Percentiles rank a stretch among this genome's conserved stretches.
Conservation (phyloP, 805 yeast species). For the Nakazawaea sp. region DNA sequence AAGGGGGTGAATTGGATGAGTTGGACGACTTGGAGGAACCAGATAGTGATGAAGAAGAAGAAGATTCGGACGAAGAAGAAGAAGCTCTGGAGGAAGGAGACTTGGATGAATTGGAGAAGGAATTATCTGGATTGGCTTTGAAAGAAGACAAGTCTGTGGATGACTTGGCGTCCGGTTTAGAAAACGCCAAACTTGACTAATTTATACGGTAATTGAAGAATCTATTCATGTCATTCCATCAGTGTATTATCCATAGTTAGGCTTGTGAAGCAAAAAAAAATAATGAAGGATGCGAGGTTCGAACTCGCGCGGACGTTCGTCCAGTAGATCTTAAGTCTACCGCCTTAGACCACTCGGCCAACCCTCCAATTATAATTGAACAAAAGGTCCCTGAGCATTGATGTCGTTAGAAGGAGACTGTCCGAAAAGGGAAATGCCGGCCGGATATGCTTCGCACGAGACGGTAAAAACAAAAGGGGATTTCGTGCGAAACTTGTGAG, state of each 20-base stretch:
- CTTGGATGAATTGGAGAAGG: constrained; percentile 42
- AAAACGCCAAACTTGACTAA: constrained; percentile 14
- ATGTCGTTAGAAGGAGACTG: no score
- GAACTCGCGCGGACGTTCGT: neutral
- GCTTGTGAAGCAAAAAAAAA: no score
- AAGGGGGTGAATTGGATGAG: constrained; percentile 89
- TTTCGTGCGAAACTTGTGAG: no score
- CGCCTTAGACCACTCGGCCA: neutral
- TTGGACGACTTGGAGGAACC: constrained; percentile 90
- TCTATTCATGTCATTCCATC: no score
- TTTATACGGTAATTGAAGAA: no score
- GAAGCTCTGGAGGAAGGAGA: constrained; percentile 44
- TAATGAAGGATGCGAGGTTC: neutral
- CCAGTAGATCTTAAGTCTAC: neutral
- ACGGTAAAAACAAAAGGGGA: no score
- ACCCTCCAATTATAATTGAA: neutral
- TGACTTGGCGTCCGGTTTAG: constrained; percentile 51
- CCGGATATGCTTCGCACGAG: no score
- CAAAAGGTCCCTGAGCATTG: no score
- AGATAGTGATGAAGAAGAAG: constrained; percentile 64
- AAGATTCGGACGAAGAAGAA: constrained; percentile 49
- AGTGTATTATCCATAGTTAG: no score
- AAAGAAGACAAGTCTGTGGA: constrained; percentile 41
- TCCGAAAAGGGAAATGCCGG: no score
- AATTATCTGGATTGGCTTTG: constrained; percentile 39